These are phyloP conservation scores for Melastoma candidum DNA, from an alignment of 441 rosid genomes.

Conservation along the genomic window DNA sequence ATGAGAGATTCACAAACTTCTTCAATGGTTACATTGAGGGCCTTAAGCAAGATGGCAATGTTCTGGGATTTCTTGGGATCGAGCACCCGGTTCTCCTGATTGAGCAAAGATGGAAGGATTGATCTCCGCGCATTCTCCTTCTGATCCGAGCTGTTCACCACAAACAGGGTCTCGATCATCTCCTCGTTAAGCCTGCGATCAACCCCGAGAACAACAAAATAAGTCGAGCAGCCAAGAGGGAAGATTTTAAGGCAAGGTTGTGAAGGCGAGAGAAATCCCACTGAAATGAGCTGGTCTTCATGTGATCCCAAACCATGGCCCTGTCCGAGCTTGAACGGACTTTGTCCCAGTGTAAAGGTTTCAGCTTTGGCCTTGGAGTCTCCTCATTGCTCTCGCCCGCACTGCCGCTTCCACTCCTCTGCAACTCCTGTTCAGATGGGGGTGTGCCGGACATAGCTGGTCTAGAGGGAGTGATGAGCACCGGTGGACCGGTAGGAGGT, in stretches of 20 bases:
- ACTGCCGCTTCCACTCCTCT: conserved; percentile 5
- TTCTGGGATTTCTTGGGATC: conserved; percentile 87
- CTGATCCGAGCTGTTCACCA: conserved; percentile 34
- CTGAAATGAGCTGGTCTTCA: conserved; percentile 82
- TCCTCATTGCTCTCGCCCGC: conserved; percentile 31
- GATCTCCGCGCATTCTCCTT: conserved; percentile 26
- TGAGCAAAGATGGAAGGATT: conserved; percentile 16
- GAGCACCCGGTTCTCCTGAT: conserved; percentile 56
- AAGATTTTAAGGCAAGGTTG: too few species aligned
- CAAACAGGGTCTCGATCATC: conserved; percentile 82
- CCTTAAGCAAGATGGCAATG: conserved; percentile 75
- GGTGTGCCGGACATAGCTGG: conserved; percentile 18
- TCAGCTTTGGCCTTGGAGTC: conserved; percentile 35
- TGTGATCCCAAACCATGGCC: conserved; percentile 90
- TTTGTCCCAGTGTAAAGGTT: conserved; percentile 93
- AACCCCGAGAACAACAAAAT: neutral
- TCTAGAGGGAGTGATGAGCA: neutral
- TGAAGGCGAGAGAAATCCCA: conserved; percentile 24
- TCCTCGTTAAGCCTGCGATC: conserved; percentile 74
- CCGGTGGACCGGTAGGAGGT: neutral
- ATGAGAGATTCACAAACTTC: conserved; percentile 84
- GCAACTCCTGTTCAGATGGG: neutral
- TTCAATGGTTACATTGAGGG: conserved; percentile 72
- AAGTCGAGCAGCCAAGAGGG: too few species aligned
- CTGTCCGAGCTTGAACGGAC: conserved; percentile 79